A percentile compares a stretch with the other conserved stretches of the same genome.
These are phyloP conservation scores for Paraleonurus japonicus DNA, from an alignment of 257 asterid species.

Conservation along the genomic window DNA sequence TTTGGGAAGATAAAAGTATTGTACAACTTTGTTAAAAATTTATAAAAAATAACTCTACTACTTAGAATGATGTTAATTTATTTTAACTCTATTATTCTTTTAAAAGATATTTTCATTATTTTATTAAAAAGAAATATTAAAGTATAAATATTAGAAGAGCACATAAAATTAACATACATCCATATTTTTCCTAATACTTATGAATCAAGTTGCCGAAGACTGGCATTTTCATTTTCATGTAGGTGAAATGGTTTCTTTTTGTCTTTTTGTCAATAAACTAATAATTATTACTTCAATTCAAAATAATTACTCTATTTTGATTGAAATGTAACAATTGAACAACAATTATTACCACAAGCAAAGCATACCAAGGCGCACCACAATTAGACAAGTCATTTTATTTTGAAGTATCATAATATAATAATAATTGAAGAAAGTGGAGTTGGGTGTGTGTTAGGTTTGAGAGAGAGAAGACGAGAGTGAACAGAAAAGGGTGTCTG, in stretches of 20 bases:
- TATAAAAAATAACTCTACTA: no score
- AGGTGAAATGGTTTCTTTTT: background rate
- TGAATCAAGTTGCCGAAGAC: background rate
- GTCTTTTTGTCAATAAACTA: background rate
- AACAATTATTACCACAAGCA: conserved; percentile 13
- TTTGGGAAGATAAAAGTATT: no score
- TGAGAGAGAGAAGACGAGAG: background rate
- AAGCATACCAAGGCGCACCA: conserved; percentile 8
- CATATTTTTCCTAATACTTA: background rate
- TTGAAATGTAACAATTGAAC: conserved; percentile 20
- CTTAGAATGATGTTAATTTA: no score
- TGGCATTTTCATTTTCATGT: background rate
- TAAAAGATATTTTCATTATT: no score
- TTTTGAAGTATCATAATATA: no score
- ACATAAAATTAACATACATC: background rate
- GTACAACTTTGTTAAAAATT: no score
- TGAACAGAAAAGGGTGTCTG: conserved; percentile 27
- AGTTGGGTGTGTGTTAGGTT: conserved; percentile 1
- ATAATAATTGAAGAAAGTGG: conserved; percentile 24
- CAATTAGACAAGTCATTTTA: background rate
- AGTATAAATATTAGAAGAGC: no score
- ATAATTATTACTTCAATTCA: conserved; percentile 15
- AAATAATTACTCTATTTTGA: conserved; percentile 11
- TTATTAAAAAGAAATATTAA: no score
- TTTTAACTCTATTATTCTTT: no score